Evolutionary conservation across 2,329 filamentous ascomycete species (phyloP), one percentile per base, ranked within the genome.

Genomic region (Stromatinia cepivora): DNA sequence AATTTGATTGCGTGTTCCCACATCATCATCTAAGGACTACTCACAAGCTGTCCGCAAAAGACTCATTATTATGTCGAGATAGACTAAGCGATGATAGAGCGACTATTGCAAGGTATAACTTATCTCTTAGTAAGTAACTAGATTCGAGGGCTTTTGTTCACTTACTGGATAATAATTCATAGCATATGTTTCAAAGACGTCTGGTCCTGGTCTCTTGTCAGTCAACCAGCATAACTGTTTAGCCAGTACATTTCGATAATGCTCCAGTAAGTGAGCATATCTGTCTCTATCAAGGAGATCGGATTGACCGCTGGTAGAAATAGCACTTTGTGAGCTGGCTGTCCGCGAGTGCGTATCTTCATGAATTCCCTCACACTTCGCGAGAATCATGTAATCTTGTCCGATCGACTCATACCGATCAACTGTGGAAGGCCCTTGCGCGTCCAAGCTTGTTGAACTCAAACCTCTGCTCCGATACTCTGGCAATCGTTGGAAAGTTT

Each of bases 401-500:
- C 42, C 46, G 8, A 15, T 53, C n/a, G 45, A 42, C 11, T 36
- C 20, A 13, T 13, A 28, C n/a, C 11, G 54, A 31, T 59, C 45
- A 10, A 22, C 17, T 20, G n/a, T 28, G 52, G n/a, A 20, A 31
- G 34, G 17, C 20, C 58, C 6, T 5, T 61, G 28, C 9, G n/a
- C 11, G 4, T n/a, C 31, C 22, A 28, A 39, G 31, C 15, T 34
- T 31, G 1, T 25, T n/a, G 10, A 20, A 39, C 4, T 17, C 39
- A 25, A 36, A 5, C 36, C 64, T 52, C 68, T 63, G 28, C 80
- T 79, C 71, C 78, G 79, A 74, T 86, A 86, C 73, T 87, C 85
- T 6, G 84, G 83, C 11, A 84, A 76, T 42, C 81, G 78, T 36
- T 80, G 79, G 73, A 88, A 88, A 75, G 84, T 87, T 22, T 82